Conservation (phyloP, 116 monocot species). For the Iris pallida region DNA sequence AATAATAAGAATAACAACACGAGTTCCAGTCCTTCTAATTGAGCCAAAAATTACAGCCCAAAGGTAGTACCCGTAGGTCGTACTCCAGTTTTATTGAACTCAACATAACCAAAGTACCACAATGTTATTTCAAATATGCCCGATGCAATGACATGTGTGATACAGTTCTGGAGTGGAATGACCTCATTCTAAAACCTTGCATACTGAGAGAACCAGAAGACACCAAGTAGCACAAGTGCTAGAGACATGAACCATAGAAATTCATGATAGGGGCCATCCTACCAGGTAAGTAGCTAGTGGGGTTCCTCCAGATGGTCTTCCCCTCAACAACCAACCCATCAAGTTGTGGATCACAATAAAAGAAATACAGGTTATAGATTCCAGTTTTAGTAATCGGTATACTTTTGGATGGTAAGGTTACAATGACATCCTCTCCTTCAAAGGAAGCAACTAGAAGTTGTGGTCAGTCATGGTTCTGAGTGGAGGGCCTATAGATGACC, state of each 20-base stretch:
- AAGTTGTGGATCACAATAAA: slow-evolving; percentile 70
- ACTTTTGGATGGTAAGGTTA: slow-evolving; percentile 46
- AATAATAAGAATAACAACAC: slow-evolving; percentile 75
- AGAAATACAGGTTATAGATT: slow-evolving; percentile 89
- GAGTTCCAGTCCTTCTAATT: slow-evolving; percentile 70
- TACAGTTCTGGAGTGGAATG: slow-evolving; percentile 83
- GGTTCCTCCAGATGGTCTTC: slow-evolving; percentile 88
- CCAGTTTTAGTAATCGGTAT: slow-evolving; percentile 64
- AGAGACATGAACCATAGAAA: slow-evolving; percentile 87
- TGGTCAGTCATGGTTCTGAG: slow-evolving; percentile 56
- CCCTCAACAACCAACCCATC: slow-evolving; percentile 59
- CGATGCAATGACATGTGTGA: slow-evolving; percentile 74
- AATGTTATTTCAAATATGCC: slow-evolving; percentile 83
- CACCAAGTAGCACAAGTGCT: slow-evolving; percentile 67
- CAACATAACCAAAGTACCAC: slow-evolving; percentile 87
- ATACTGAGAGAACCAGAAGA: slow-evolving; percentile 94
- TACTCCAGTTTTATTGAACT: slow-evolving; percentile 72
- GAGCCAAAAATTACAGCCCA: slow-evolving; percentile 85
- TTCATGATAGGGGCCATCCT: slow-evolving; percentile 90
- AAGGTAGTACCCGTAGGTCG: slow-evolving; percentile 63
- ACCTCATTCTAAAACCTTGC: slow-evolving; percentile 89
- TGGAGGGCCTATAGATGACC: slow-evolving; percentile 49
- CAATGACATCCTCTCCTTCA: slow-evolving; percentile 38
- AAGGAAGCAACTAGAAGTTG: slow-evolving; percentile 45
- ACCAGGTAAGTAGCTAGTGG: slow-evolving; percentile 78